Evolutionary conservation across 441 rosid genomes (phyloP).

Genomic region (Eutrema salsugineum): DNA sequence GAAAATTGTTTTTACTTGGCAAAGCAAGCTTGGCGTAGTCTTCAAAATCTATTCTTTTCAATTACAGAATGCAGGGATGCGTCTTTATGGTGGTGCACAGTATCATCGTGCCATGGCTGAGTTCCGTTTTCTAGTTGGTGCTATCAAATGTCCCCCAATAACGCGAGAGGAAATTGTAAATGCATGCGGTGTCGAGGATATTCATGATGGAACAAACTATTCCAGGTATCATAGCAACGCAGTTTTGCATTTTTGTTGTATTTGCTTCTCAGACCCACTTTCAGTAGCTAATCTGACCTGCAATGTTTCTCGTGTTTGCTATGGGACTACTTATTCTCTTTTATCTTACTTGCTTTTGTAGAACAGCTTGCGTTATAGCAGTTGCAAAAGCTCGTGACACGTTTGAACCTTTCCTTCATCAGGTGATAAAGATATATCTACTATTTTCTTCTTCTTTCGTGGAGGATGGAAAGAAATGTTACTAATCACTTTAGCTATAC

Average conservation of each 20-base stretch:
- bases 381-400: constrained; percentile 97
- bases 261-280: constrained; percentile 9
- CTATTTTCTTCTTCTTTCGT: constrained; percentile 7
- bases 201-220: constrained; percentile 98
- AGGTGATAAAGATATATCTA: constrained; percentile 40
- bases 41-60: neutral
- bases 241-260: neutral
- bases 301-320: neutral
- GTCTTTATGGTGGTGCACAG: constrained; percentile 97
- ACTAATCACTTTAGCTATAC: neutral
- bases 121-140: constrained; percentile 93
- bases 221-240: constrained; percentile 55
- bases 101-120: constrained; percentile 99
- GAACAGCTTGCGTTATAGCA: constrained; percentile 98
- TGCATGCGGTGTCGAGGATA: constrained; percentile 98
- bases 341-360: constrained; percentile 23
- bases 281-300: neutral
- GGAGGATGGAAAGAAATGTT: neutral
- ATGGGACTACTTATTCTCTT: constrained; percentile 20
- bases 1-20: neutral
- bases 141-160: constrained; percentile 88
- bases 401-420: constrained; percentile 94
- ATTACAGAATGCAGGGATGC: constrained; percentile 90
- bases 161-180: constrained; percentile 95
- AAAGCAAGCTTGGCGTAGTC: neutral